Evolutionary conservation across 495 filamentous ascomycete species (phyloP).

Genomic region (Aspergillus affinis): DNA sequence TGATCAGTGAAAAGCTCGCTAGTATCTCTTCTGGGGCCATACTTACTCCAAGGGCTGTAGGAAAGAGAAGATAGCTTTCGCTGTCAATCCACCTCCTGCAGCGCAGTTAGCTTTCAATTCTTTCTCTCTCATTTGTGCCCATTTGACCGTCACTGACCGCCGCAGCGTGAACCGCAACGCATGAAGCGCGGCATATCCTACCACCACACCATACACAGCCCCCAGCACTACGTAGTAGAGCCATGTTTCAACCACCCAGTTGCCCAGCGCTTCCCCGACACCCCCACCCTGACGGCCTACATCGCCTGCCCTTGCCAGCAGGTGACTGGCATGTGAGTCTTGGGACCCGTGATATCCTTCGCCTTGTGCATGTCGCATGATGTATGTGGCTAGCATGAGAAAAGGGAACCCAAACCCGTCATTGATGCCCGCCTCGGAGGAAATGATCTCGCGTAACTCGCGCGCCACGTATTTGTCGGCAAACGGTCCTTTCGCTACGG

Average conservation of each 20-base stretch:
- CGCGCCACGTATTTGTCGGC: conserved; percentile 13
- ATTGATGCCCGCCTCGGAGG: conserved; percentile 12
- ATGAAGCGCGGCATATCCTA: conserved; percentile 3
- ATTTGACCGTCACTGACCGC: background rate
- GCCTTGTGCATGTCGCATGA: conserved; percentile 13
- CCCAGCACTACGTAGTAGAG: conserved; percentile 8
- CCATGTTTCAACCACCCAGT: conserved; percentile 7
- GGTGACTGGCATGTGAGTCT: background rate
- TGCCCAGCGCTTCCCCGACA: background rate
- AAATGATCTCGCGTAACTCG: conserved; percentile 12
- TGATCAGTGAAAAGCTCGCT: background rate
- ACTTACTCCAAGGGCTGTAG: conserved; percentile 7
- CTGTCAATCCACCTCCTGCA: conserved; percentile 13
- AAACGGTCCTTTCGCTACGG: conserved; percentile 12
- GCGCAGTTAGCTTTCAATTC: background rate
- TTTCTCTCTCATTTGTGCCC: no score
- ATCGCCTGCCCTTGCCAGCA: conserved; percentile 6
- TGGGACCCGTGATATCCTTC: background rate
- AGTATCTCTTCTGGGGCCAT: background rate
- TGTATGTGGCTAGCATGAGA: conserved; percentile 14
- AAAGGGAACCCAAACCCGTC: conserved; percentile 15
- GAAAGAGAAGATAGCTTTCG: conserved; percentile 10
- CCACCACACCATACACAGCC: conserved; percentile 1
- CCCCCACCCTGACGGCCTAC: conserved; percentile 10
- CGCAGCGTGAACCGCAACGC: background rate